Base-by-base conservation (phyloP, 2,329 filamentous ascomycete species). In the Cladophialophora psammophila region DNA sequence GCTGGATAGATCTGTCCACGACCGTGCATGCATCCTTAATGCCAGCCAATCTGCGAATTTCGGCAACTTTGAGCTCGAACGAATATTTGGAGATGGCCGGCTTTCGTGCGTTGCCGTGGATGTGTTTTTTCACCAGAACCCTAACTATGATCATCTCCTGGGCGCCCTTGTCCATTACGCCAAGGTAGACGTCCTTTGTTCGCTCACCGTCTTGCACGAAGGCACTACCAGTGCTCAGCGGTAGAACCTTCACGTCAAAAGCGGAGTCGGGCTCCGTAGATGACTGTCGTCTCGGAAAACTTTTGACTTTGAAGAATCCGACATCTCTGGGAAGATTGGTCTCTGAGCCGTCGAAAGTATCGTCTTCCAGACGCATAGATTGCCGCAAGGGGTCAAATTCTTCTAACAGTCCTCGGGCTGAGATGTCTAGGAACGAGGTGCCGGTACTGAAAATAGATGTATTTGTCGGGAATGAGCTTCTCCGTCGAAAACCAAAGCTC, bases 21-120 rank as follows among this genome's bases (percentile, higher is more conserved):
- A 94, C 77, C 72, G 88, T 91, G 77, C 90, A 92, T 6, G 90
- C 91, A 78, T 93, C 91, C 32, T 89, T 84, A 15, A 94, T 87
- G 69, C 88, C 88, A 64, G 90, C 84, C 8, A 87, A 88, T 73
- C 88, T 86, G 60, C 86, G 83, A 36, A 88, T 78, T 34, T 79
- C 79, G 18, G 80, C 79, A 32, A 79, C 79, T 52, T 73, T 73
- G 36, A 72, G 69, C 62, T 72, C 69, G 26, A 67, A 50, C 48
- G 59, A 36, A 36, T 54, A 38, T 36, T 68, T 64, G 15, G 62
- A 40, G 13, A 20, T 32, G n/a, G 56, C 65, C 59, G 63, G 73
- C 38, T 64, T 67, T 26, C 31, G 52, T 34, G 35, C 38, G 26
- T 3, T 35, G 9, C 13, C 15, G 5, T 55, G 45, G 13, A 20